These are phyloP conservation scores for Pilaira anomala DNA, from an alignment of 192 early-diverging fungal genomes.

Conservation along the genomic window DNA sequence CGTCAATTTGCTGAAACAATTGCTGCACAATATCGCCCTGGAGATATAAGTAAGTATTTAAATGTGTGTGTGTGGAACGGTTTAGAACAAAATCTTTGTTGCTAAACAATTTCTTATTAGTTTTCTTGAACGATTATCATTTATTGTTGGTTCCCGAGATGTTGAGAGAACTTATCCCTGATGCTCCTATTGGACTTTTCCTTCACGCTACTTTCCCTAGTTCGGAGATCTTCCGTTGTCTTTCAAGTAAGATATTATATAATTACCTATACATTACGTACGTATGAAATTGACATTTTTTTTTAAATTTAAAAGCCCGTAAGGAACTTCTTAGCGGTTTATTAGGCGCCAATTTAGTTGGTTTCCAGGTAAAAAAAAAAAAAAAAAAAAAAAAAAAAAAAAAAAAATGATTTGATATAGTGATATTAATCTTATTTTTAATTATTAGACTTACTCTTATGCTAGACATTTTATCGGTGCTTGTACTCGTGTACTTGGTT, in stretches of 20 bases:
- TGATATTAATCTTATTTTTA: too few relatives aligned
- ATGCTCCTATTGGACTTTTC: conserved; percentile 90
- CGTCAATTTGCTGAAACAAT: conserved; percentile 74
- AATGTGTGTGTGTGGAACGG: background rate
- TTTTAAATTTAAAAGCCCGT: conserved; percentile 54
- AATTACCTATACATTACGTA: background rate
- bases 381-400: background rate
- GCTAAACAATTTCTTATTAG: conserved; percentile 34
- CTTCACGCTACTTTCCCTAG: conserved; percentile 96
- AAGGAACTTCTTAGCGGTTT: conserved; percentile 84
- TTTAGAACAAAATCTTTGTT: background rate
- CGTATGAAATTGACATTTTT: too few relatives aligned
- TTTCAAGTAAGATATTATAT: conserved; percentile 52
- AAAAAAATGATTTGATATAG: background rate
- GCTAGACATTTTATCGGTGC: conserved; percentile 89
- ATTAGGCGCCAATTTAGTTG: conserved; percentile 87
- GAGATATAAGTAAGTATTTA: conserved; percentile 66
- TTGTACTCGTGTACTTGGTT: conserved; percentile 90
- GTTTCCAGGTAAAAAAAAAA: conserved; percentile 71
- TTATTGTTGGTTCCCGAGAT: conserved; percentile 88
- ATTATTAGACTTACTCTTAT: conserved; percentile 79
- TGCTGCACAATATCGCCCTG: conserved; percentile 64
- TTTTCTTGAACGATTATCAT: conserved; percentile 99
- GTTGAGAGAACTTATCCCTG: conserved; percentile 77
- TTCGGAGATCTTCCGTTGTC: conserved; percentile 93